Conservation (phyloP, 352 stramenopile genomes). For the Plasmopara halstedii region DNA sequence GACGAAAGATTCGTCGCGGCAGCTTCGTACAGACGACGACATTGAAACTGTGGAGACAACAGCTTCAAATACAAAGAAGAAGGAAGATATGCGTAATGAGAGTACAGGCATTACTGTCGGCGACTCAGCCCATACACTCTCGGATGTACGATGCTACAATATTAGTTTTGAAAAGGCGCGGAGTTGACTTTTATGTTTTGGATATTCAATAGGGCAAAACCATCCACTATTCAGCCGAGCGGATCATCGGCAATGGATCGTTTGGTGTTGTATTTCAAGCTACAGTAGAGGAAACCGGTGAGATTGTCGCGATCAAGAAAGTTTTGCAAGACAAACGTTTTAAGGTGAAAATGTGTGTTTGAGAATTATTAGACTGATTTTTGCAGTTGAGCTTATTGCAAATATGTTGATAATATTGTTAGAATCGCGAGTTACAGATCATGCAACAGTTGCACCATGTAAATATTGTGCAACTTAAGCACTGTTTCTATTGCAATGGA, state of each 20-base stretch:
- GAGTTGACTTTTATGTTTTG: constrained; percentile 3
- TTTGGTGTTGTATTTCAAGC: constrained; percentile 99
- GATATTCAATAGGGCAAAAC: constrained; percentile 60
- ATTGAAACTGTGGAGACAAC: constrained; percentile 34
- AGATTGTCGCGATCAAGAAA: constrained; percentile 99
- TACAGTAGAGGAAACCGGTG: constrained; percentile 93
- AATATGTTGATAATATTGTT: background rate
- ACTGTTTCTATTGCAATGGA: constrained; percentile 99
- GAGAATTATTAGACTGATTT: constrained; percentile 1
- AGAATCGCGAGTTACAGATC: constrained; percentile 99
- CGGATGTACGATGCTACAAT: constrained; percentile 39
- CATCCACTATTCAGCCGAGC: constrained; percentile 95
- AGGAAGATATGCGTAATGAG: constrained; percentile 78
- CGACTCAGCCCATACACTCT: constrained; percentile 73
- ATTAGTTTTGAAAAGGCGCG: too few species aligned
- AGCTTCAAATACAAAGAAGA: constrained; percentile 46
- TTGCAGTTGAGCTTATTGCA: constrained; percentile 2
- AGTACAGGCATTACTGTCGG: constrained; percentile 78
- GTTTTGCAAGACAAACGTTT: constrained; percentile 99
- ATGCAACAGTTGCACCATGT: constrained; percentile 98
- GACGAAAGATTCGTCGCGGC: constrained; percentile 10
- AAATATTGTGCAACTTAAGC: constrained; percentile 98
- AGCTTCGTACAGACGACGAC: constrained; percentile 25
- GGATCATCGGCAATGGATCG: constrained; percentile 99
- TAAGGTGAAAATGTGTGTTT: constrained; percentile 65